Evolutionary conservation across 2,329 filamentous ascomycete species (phyloP), one percentile per base, ranked within the genome.

Genomic region (Alternaria angustiovoidea): DNA sequence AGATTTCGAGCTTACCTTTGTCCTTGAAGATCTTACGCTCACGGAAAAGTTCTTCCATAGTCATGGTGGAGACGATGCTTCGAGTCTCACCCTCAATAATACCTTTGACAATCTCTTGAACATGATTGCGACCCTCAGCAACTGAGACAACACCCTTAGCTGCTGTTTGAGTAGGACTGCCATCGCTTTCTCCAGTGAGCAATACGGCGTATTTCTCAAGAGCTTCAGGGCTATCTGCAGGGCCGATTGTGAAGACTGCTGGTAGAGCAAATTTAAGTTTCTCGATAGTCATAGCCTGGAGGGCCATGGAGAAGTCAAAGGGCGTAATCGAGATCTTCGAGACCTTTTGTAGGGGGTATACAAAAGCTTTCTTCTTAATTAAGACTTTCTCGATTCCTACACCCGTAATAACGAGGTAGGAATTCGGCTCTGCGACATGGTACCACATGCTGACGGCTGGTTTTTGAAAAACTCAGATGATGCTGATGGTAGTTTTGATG

Each of bases 31-130:
- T 82, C 67, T 91, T 89, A 34, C 91, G 84, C 78, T 92, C 89
- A 61, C 88, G 90, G 78, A 94, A 94, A 60, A 96, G 91, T 78
- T 95, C 92, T 75, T 94, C 92, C 91, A 95, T 94, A n/a, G 91
- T 94, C 91, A 96, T 94, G 68, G 88, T 89, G 0, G 89, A 92
- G 42, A 96, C 91, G 54, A 96, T 88, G 6, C 92, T 90, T 59
- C 93, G 87, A 1, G 91, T 94, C 78, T 96, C 93, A 63, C 93
- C 93, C 77, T 96, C 92, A 68, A 96, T 95, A 76, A 96, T 93
- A 61, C 92, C 92, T 78, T 93, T 94, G 78, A 96, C 90, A 63
- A 96, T 96, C 68, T 91, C 91, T 72, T 91, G 90, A 16, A 95
- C 88, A 79, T 94, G 91, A 54, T 86, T 83, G n/a, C 83, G 79